These are phyloP conservation scores for Rhodotorula toruloides DNA, from an alignment of 768 basidiomycete genomes.

Conservation along the genomic window DNA sequence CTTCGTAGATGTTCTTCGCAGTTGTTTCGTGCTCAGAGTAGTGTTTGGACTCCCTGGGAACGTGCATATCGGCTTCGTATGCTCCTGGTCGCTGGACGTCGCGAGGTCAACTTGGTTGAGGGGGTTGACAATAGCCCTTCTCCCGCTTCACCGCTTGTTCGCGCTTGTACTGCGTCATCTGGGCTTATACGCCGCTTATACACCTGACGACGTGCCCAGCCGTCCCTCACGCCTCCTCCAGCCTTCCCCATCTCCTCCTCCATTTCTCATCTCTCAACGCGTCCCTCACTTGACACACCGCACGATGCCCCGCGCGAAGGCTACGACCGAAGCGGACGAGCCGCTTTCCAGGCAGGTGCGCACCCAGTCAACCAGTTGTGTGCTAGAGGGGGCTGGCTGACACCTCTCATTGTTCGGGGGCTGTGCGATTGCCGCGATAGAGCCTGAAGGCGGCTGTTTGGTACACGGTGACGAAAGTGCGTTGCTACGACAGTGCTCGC, in stretches of 20 bases:
- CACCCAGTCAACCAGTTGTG: accelerated
- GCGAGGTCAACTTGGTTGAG: too few relatives aligned
- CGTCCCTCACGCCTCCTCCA: neutral
- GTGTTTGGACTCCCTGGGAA: too few relatives aligned
- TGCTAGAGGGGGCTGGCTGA: neutral
- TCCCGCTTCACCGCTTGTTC: too few relatives aligned
- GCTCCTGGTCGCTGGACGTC: too few relatives aligned
- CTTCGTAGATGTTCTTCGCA: too few relatives aligned
- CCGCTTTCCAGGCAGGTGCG: slow-evolving; percentile 2
- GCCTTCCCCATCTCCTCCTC: neutral
- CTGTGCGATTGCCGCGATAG: neutral
- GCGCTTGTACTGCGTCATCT: too few relatives aligned
- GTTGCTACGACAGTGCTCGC: neutral
- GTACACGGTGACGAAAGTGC: slow-evolving; percentile 34
- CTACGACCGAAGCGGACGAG: neutral
- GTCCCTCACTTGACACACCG: neutral
- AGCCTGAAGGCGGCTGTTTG: slow-evolving; percentile 30
- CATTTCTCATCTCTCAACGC: neutral
- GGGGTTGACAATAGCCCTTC: too few relatives aligned
- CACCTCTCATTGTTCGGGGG: neutral
- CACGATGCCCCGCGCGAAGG: slow-evolving; percentile 2
- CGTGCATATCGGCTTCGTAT: too few relatives aligned
- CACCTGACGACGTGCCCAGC: too few relatives aligned
- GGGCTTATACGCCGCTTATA: too few relatives aligned
- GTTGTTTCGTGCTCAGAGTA: too few relatives aligned